A percentile compares a stretch with the other conserved stretches of the same genome.
Conservation (phyloP, 768 basidiomycete species). For the Paxillus ammoniavirescens region DNA sequence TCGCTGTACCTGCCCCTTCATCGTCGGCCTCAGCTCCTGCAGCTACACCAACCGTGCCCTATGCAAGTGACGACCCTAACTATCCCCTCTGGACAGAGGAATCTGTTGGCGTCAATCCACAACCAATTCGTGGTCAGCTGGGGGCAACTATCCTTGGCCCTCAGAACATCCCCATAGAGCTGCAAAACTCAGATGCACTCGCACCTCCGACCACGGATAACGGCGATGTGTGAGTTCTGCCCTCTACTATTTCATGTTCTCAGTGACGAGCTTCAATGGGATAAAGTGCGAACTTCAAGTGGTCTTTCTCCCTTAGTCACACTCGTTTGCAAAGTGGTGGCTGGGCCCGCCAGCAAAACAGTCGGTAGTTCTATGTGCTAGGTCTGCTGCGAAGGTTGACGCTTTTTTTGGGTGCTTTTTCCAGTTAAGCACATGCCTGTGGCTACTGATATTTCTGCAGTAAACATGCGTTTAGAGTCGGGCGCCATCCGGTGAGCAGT, state of each 20-base stretch:
- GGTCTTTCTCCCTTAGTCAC: slow-evolving; percentile 63
- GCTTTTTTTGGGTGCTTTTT: background rate
- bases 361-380: slow-evolving; percentile 28
- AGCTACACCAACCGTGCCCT: slow-evolving; percentile 43
- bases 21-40: slow-evolving; percentile 26
- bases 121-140: slow-evolving; percentile 44
- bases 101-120: slow-evolving; percentile 26
- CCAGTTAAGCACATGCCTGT: slow-evolving; percentile 40
- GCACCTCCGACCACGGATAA: slow-evolving; percentile 64
- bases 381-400: background rate
- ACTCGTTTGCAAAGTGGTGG: slow-evolving; percentile 61
- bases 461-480: slow-evolving; percentile 41
- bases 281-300: slow-evolving; percentile 49
- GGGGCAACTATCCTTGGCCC: slow-evolving; percentile 55
- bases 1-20: slow-evolving; percentile 21
- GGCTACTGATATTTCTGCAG: slow-evolving; percentile 38
- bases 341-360: slow-evolving; percentile 63
- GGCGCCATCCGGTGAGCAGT: slow-evolving; percentile 39
- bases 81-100: slow-evolving; percentile 37
- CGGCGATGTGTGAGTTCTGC: slow-evolving; percentile 42
- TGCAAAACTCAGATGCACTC: slow-evolving; percentile 55
- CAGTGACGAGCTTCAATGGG: background rate
- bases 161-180: slow-evolving; percentile 51
- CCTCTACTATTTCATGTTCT: background rate
- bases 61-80: slow-evolving; percentile 47